Percentiles rank a stretch among this genome's conserved stretches.
phyloP scores from a whole-genome alignment of 1,284 basidiomycete genomes.

The Leccinum fuscescens region DNA sequence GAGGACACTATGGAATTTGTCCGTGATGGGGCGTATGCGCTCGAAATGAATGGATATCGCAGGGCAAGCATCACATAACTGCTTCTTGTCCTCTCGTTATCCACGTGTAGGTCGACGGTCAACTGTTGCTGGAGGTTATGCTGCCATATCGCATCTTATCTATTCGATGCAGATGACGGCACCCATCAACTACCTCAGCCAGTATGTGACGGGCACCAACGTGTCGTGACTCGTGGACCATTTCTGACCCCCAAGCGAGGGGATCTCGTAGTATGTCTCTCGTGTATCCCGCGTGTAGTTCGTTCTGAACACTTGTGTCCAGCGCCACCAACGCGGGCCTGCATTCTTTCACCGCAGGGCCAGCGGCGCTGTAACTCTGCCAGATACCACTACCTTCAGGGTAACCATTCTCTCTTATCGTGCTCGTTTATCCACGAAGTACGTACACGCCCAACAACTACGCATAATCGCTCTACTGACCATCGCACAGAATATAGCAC shows the following conservation, averaged over 20 bases:
- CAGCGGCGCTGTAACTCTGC: neutral
- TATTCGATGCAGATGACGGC: constrained; percentile 41
- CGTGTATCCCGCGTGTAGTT: neutral
- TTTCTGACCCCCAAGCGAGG: constrained; percentile 40
- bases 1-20: neutral
- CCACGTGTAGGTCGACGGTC: constrained; percentile 36
- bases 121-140: constrained; percentile 50
- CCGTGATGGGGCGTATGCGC: neutral
- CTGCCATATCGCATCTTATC: constrained; percentile 44
- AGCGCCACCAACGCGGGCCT: neutral
- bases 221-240: constrained; percentile 44
- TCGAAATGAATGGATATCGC: neutral
- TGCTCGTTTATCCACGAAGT: constrained; percentile 47
- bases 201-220: constrained; percentile 25
- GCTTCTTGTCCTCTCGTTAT: neutral
- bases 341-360: neutral
- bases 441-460: constrained; percentile 30
- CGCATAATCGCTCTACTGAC: neutral
- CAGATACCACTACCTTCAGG: neutral
- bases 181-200: constrained; percentile 36
- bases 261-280: constrained; percentile 50
- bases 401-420: constrained; percentile 40
- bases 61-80: neutral
- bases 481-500: constrained; percentile 51
- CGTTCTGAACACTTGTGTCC: neutral